Evolutionary conservation across 306 rosid genomes (phyloP).

Genomic region (Prosopis cineraria): DNA sequence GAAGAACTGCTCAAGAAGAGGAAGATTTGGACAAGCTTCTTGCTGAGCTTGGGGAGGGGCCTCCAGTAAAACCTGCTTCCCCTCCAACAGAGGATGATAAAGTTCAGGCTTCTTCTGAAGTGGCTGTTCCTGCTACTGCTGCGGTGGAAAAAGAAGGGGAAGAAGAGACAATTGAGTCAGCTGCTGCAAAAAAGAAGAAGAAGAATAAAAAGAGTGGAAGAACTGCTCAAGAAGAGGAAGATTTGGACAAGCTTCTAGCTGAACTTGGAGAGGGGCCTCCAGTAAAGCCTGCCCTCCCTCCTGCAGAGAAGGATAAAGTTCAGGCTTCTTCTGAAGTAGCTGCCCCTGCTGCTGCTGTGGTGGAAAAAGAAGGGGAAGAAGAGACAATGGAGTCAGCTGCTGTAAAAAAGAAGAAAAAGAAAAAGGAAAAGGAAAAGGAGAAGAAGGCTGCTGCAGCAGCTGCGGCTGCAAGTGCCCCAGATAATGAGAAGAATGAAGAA

Average conservation of each 20-base stretch:
- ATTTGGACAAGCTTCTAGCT: slow-evolving; percentile 87
- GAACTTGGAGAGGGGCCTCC: slow-evolving; percentile 78
- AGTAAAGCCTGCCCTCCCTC: slow-evolving; percentile 49
- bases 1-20: slow-evolving; percentile 96
- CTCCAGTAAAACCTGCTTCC: slow-evolving; percentile 48
- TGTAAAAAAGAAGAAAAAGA: slow-evolving; percentile 95
- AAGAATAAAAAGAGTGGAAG: slow-evolving; percentile 94
- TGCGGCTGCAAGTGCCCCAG: slow-evolving; percentile 39
- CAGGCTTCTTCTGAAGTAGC: slow-evolving; percentile 56
- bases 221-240: slow-evolving; percentile 96
- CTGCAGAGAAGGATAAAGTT: slow-evolving; percentile 51
- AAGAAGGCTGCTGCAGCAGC: slow-evolving; percentile 62
- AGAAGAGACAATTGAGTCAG: slow-evolving; percentile 80
- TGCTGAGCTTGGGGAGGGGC: slow-evolving; percentile 85
- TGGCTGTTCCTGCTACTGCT: slow-evolving; percentile 43
- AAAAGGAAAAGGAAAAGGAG: slow-evolving; percentile 79
- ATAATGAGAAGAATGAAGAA: slow-evolving; percentile 45
- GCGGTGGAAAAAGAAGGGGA: slow-evolving; percentile 72
- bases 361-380: slow-evolving; percentile 80
- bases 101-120: slow-evolving; percentile 59
- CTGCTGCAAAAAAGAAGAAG: slow-evolving; percentile 95
- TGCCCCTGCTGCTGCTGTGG: slow-evolving; percentile 47
- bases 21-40: slow-evolving; percentile 93
- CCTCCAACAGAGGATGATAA: slow-evolving; percentile 55
- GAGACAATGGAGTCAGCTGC: slow-evolving; percentile 88